Conservation (phyloP, 495 filamentous ascomycete genomes). For the Penicillium coffeae region DNA sequence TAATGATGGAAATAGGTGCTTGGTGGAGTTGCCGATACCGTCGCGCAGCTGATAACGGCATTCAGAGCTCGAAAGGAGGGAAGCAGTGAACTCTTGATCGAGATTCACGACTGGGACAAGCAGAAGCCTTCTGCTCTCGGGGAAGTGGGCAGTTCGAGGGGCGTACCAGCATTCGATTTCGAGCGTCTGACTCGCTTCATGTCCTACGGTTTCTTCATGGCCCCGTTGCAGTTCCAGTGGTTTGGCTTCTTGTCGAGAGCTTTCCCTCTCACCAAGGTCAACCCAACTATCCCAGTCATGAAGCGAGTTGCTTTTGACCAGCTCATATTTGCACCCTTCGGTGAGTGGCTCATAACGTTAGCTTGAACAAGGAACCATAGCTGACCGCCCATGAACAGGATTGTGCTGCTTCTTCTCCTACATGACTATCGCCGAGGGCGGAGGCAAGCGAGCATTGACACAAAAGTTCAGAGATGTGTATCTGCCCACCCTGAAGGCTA, state of each 20-base stretch:
- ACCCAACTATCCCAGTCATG: conserved; percentile 69
- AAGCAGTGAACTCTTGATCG: conserved; percentile 75
- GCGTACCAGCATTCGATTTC: conserved; percentile 87
- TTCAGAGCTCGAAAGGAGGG: conserved; percentile 62
- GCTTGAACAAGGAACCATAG: not conserved
- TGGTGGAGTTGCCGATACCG: conserved; percentile 90
- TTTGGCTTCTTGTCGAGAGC: conserved; percentile 78
- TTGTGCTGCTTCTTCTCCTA: conserved; percentile 88
- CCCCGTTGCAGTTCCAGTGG: conserved; percentile 96
- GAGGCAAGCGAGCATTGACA: conserved; percentile 71
- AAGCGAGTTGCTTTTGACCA: conserved; percentile 93
- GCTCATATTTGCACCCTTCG: conserved; percentile 89
- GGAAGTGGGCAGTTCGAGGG: conserved; percentile 64
- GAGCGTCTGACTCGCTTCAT: conserved; percentile 91
- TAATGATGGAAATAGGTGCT: conserved; percentile 54
- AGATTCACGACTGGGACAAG: conserved; percentile 84
- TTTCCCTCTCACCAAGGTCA: conserved; percentile 80
- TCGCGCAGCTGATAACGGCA: conserved; percentile 88
- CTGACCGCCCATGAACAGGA: conserved; percentile 43
- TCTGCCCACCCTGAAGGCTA: conserved; percentile 88
- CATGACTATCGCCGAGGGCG: conserved; percentile 96
- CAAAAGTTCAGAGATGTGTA: conserved; percentile 93
- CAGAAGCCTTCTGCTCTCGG: conserved; percentile 66
- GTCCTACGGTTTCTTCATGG: conserved; percentile 93
- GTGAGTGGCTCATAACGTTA: conserved; percentile 37